Conservation (phyloP, 768 basidiomycete species). For the Neoboletus subvelutipes region DNA sequence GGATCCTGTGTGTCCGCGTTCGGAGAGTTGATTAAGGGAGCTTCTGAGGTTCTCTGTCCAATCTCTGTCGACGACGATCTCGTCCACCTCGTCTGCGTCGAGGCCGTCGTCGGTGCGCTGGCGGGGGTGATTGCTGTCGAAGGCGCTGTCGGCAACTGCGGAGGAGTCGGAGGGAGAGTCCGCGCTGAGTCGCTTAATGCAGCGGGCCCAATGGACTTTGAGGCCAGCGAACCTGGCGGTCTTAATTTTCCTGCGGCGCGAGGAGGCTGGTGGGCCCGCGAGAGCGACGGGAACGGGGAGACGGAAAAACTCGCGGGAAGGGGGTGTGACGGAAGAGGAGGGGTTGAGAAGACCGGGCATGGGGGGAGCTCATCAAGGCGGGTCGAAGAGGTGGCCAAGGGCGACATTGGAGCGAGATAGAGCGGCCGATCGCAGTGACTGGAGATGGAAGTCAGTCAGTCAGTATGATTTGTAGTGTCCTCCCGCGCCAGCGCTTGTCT, state of each 20-base stretch:
- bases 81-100: constrained; percentile 51
- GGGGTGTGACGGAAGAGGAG: constrained; percentile 1
- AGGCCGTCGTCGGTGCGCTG: constrained; percentile 31
- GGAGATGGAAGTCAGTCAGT: constrained; percentile 12
- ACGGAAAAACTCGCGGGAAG: constrained; percentile 15
- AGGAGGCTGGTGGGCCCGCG: constrained; percentile 21
- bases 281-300: constrained; percentile 47
- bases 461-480: neutral
- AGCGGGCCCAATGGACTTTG: constrained; percentile 46
- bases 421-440: neutral
- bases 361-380: neutral
- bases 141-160: constrained; percentile 46
- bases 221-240: constrained; percentile 40
- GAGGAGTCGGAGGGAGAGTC: constrained; percentile 60
- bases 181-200: constrained; percentile 55
- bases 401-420: constrained; percentile 6
- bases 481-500: neutral
- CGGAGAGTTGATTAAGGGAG: constrained; percentile 52
- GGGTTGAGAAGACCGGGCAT: constrained; percentile 1
- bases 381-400: neutral
- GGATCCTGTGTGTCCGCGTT: constrained; percentile 49
- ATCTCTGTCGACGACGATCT: constrained; percentile 72
- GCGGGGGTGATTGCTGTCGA: constrained; percentile 38
- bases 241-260: constrained; percentile 34
- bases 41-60: constrained; percentile 64